A percentile compares a stretch with the other conserved stretches of the same genome.
Conservation (phyloP, 1,284 basidiomycete genomes). For the Austropuccinia psidii region DNA sequence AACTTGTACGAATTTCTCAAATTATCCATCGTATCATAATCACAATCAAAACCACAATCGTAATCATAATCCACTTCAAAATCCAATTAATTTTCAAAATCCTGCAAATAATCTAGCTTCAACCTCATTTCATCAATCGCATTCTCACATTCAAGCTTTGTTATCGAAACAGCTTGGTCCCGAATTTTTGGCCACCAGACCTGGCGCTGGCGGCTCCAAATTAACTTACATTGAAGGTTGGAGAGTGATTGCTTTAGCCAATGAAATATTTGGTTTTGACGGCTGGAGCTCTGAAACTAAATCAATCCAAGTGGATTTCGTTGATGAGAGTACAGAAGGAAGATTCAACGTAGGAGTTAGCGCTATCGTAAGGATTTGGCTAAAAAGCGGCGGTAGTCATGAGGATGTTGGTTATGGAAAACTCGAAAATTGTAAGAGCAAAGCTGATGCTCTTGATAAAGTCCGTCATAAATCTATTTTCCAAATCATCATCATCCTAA, state of each 20-base stretch:
- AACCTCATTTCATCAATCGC: neutral
- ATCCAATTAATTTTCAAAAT: neutral
- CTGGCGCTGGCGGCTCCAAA: slow-evolving; percentile 55
- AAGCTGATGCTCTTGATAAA: slow-evolving; percentile 83
- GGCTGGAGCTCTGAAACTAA: slow-evolving; percentile 88
- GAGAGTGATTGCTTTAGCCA: slow-evolving; percentile 92
- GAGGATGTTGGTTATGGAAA: slow-evolving; percentile 89
- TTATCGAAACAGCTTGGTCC: slow-evolving; percentile 26
- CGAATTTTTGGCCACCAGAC: slow-evolving; percentile 16
- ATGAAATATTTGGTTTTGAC: slow-evolving; percentile 97
- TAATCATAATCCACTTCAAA: neutral
- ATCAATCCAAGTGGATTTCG: slow-evolving; percentile 62
- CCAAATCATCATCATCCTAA: slow-evolving; percentile 27
- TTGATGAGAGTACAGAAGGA: slow-evolving; percentile 45
- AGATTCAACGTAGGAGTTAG: slow-evolving; percentile 70
- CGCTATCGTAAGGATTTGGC: slow-evolving; percentile 74
- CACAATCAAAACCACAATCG: neutral
- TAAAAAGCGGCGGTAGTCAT: slow-evolving; percentile 80
- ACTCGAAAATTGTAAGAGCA: slow-evolving; percentile 73
- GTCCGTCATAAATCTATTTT: slow-evolving; percentile 51
- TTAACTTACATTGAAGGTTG: slow-evolving; percentile 94
- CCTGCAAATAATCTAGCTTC: too few species aligned
- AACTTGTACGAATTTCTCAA: too few species aligned
- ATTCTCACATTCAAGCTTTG: slow-evolving; percentile 12
- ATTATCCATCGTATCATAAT: neutral